These are phyloP conservation scores for Blastobotrys buckinghamii DNA, from an alignment of 1,139 yeast species.

Conservation along the genomic window DNA sequence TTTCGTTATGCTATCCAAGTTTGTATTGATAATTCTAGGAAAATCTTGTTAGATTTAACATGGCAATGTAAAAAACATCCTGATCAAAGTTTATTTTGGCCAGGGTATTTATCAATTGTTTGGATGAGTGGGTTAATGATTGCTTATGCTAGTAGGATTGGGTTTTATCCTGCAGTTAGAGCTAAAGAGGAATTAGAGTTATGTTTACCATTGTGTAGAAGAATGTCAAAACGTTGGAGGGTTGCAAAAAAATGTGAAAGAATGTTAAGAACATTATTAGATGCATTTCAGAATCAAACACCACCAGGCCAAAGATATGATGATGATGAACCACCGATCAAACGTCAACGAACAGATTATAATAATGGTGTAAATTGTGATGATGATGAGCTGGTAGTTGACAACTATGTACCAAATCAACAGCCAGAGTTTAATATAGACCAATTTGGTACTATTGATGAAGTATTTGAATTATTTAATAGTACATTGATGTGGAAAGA, in stretches of 20 bases:
- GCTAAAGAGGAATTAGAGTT: slow-evolving; percentile 11
- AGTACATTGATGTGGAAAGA: slow-evolving; percentile 10
- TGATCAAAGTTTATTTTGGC: slow-evolving; percentile 16
- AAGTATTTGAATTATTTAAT: slow-evolving; percentile 15
- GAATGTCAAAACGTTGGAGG: slow-evolving; percentile 14
- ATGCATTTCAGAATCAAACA: slow-evolving; percentile 1
- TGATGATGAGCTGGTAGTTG: neutral
- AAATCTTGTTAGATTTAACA: slow-evolving; percentile 10
- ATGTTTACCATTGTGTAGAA: slow-evolving; percentile 15
- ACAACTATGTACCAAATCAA: neutral
- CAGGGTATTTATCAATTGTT: slow-evolving; percentile 15
- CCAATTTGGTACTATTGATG: slow-evolving; percentile 9
- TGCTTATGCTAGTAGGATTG: slow-evolving; percentile 15
- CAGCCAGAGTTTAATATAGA: neutral
- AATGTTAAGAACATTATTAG: slow-evolving; percentile 10
- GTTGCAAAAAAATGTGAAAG: slow-evolving; percentile 13
- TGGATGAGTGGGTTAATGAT: slow-evolving; percentile 18
- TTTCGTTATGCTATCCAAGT: slow-evolving; percentile 15
- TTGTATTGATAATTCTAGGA: slow-evolving; percentile 14
- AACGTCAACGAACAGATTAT: neutral
- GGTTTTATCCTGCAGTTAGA: slow-evolving; percentile 10
- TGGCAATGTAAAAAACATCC: slow-evolving; percentile 7
- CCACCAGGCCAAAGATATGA: neutral
- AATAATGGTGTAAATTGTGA: neutral
- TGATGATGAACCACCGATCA: neutral